These are phyloP conservation scores for Inga oerstediana DNA, from an alignment of 306 rosid genomes.

Conservation along the genomic window DNA sequence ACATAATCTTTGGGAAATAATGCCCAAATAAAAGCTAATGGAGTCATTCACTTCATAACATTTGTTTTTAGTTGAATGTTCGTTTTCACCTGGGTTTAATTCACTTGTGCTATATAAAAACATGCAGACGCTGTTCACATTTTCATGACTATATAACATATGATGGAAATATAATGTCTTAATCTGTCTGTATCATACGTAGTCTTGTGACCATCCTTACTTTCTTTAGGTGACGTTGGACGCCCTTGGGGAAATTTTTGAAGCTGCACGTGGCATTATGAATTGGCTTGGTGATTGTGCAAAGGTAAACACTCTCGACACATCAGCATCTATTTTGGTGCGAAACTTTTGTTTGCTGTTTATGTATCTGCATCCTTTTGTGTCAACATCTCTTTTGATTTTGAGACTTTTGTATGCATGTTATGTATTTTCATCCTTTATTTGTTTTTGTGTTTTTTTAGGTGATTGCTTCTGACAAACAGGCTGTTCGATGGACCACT, in stretches of 20 bases:
- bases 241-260: slow-evolving; percentile 89
- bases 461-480: slow-evolving; percentile 80
- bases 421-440: background rate
- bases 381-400: slow-evolving; percentile 6
- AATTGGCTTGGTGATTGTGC: slow-evolving; percentile 95
- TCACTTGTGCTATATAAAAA: background rate
- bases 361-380: slow-evolving; percentile 16
- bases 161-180: background rate
- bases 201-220: slow-evolving; percentile 6
- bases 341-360: background rate
- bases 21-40: slow-evolving; percentile 2
- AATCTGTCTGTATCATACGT: background rate
- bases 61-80: background rate
- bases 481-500: slow-evolving; percentile 85
- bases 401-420: background rate
- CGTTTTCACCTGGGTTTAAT: background rate
- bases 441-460: slow-evolving; percentile 33
- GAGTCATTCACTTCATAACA: background rate
- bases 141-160: background rate
- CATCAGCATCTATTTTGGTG: slow-evolving; percentile 12
- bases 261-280: slow-evolving; percentile 89
- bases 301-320: slow-evolving; percentile 47
- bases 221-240: slow-evolving; percentile 71
- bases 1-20: background rate
- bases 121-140: background rate